These are phyloP conservation scores for Gossypium australe DNA, from an alignment of 345 rosid genomes.

Conservation along the genomic window DNA sequence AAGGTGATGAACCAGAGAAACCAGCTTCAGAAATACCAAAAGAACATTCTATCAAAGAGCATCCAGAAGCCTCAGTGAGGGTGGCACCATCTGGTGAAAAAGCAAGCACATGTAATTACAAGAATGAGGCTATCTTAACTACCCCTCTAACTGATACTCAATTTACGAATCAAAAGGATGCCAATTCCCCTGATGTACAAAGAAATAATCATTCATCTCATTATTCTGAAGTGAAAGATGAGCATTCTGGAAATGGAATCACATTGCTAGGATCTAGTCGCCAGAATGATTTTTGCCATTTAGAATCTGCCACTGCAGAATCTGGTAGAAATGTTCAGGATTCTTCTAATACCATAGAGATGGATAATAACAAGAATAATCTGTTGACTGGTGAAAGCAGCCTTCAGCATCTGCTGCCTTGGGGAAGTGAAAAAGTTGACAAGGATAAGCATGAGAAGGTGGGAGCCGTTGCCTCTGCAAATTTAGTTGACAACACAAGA, in stretches of 20 bases:
- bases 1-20: slow-evolving; percentile 48
- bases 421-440: slow-evolving; percentile 28
- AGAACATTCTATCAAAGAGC: slow-evolving; percentile 19
- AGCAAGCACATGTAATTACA: slow-evolving; percentile 20
- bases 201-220: slow-evolving; percentile 26
- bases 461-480: slow-evolving; percentile 33
- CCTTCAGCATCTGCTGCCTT: slow-evolving; percentile 21
- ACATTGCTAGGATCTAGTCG: slow-evolving; percentile 24
- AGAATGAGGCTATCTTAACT: slow-evolving; percentile 19
- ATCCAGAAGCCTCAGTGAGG: slow-evolving; percentile 22
- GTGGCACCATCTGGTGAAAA: slow-evolving; percentile 28
- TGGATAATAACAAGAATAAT: slow-evolving; percentile 17
- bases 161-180: slow-evolving; percentile 24
- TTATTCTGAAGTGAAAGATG: slow-evolving; percentile 27
- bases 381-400: slow-evolving; percentile 21
- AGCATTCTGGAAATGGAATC: slow-evolving; percentile 27
- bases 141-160: slow-evolving; percentile 20
- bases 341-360: slow-evolving; percentile 25
- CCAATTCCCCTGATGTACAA: slow-evolving; percentile 29
- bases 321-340: slow-evolving; percentile 27
- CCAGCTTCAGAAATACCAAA: slow-evolving; percentile 30
- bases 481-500: slow-evolving; percentile 37
- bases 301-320: slow-evolving; percentile 29
- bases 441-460: slow-evolving; percentile 41
- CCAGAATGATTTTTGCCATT: slow-evolving; percentile 21